Conservation (phyloP, 495 filamentous ascomycete genomes). For the Sordaria brevicollis region DNA sequence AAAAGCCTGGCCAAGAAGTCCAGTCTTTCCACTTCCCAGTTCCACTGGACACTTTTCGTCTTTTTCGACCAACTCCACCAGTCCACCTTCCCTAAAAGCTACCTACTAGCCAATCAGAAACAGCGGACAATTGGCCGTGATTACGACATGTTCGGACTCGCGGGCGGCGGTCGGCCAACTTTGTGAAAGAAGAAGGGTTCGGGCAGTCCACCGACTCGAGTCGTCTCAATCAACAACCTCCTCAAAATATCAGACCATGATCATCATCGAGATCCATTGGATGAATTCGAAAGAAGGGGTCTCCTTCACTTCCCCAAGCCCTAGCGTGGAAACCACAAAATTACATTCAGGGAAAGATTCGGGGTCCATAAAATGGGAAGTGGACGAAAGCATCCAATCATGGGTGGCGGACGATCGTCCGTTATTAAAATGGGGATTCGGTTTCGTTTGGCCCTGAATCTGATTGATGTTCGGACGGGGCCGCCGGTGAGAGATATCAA, state of each 20-base stretch:
- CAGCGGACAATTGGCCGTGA: neutral
- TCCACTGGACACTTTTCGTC: neutral
- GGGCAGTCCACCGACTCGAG: neutral
- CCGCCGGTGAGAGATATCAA: neutral
- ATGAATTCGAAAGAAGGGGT: no score
- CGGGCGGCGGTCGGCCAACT: no score
- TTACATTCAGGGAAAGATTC: no score
- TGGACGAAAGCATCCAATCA: neutral
- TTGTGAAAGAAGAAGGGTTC: no score
- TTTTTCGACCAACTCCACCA: neutral
- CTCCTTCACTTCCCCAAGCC: no score
- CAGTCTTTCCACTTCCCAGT: neutral
- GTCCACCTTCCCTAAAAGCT: neutral
- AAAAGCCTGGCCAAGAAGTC: neutral
- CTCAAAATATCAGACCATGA: neutral
- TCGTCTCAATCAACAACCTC: no score
- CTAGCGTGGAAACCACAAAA: no score
- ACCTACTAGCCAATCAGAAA: neutral
- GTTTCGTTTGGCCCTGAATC: no score
- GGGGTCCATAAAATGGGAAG: neutral
- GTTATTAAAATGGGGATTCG: neutral
- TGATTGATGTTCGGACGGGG: neutral
- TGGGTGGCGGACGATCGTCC: neutral
- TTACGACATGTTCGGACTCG: neutral
- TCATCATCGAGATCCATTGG: neutral